Conservation (phyloP, 441 rosid species). For the Adansonia grandidieri region DNA sequence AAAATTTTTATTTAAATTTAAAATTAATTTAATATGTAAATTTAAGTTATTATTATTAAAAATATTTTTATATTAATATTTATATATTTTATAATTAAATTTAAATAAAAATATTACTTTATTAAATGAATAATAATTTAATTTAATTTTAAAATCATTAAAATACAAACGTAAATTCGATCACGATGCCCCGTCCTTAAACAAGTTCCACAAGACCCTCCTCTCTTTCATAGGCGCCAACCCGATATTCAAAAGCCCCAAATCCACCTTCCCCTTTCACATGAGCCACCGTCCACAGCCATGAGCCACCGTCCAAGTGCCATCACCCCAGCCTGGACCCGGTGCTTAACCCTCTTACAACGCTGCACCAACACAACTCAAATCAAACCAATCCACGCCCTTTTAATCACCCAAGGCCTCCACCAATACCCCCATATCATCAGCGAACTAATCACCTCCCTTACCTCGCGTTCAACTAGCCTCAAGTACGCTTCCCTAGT, state of each 20-base stretch:
- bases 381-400: slow-evolving; percentile 48
- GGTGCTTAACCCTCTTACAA: slow-evolving; percentile 40
- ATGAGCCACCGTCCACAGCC: not conserved
- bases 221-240: not conserved
- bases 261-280: not conserved
- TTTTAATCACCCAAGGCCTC: slow-evolving; percentile 44
- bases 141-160: too few species aligned
- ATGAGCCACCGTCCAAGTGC: slow-evolving; percentile 14
- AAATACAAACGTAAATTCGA: not conserved
- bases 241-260: not conserved
- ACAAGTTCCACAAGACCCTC: not conserved
- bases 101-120: too few species aligned
- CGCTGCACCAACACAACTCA: slow-evolving; percentile 41
- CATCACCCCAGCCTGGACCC: slow-evolving; percentile 42
- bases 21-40: too few species aligned
- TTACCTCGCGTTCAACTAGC: slow-evolving; percentile 36
- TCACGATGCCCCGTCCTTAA: too few species aligned
- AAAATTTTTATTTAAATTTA: too few species aligned
- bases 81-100: too few species aligned
- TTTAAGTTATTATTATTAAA: too few species aligned
- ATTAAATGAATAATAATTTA: too few species aligned
- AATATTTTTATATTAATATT: too few species aligned
- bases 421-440: slow-evolving; percentile 44
- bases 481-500: slow-evolving; percentile 49
- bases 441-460: slow-evolving; percentile 53